Conservation (phyloP, 2,329 filamentous ascomycete species). For the Cladosporium sp. region DNA sequence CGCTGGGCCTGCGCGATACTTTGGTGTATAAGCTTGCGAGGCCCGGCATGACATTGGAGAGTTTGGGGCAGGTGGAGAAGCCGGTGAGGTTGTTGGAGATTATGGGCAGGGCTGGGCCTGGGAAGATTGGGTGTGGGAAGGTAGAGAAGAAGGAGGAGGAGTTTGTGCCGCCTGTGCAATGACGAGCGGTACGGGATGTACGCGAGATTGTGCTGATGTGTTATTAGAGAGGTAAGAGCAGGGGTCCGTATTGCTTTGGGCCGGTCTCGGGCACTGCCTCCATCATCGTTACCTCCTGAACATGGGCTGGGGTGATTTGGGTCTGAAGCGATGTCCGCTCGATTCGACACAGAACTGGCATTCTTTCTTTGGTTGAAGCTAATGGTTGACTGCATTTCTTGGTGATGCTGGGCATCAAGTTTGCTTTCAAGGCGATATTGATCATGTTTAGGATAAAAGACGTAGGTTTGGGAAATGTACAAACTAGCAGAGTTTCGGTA, state of each 20-base stretch:
- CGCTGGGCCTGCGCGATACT: slow-evolving; percentile 39
- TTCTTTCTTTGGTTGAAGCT: background rate
- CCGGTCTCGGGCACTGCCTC: background rate
- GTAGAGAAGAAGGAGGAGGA: background rate
- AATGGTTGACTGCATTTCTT: background rate
- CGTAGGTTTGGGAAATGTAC: background rate
- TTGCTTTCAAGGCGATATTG: background rate
- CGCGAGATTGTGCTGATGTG: background rate
- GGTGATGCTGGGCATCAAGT: background rate
- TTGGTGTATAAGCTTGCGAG: slow-evolving; percentile 38
- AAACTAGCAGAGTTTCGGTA: background rate
- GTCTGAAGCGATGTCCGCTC: background rate
- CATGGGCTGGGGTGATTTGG: background rate
- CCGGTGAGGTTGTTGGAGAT: background rate
- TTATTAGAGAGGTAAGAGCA: background rate
- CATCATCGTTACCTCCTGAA: background rate
- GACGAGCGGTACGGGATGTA: background rate
- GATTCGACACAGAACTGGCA: background rate
- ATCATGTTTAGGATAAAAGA: too few species aligned
- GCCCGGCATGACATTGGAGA: slow-evolving; percentile 30
- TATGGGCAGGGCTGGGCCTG: background rate
- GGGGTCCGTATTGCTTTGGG: background rate
- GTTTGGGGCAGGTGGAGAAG: slow-evolving; percentile 23
- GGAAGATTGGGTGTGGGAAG: background rate
- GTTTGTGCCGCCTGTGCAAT: slow-evolving; percentile 24